Base-by-base conservation (phyloP, 352 stramenopile species). In the Phytophthora parvispora region DNA sequence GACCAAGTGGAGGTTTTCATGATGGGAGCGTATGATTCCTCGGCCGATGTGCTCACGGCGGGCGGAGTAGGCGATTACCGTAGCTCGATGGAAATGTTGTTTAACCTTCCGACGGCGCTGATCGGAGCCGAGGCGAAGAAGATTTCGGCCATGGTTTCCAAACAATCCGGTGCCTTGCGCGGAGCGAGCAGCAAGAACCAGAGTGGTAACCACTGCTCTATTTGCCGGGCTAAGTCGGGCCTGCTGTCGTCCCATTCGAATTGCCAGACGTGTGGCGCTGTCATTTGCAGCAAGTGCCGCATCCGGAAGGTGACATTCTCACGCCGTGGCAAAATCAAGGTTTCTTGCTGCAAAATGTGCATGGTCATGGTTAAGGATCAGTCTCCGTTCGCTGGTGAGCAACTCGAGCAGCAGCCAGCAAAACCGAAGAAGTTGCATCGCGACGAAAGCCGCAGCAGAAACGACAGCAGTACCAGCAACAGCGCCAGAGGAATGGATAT, bases 201-300 rank as follows among this genome's bases (percentile, higher is more conserved):
- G 42, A 84, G 74, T 36, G 67, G 80, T 24, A 82, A 72, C 28
- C 69, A 81, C 60, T 93, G 84, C 71, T 87, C 79, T 6, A 90
- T 93, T 56, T 93, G 84, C 49, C 73, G 80, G 20, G 74, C 81
- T 28, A 93, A 91, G 60, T 72, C 79, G 0, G 72, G 74, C 0
- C 60, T 94, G 32, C 51, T 92, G 53, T 88, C 80, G 12, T 89
- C 78, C 12, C 83, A 88, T 55, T 43, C 80, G 2, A 75, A 72
- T 62, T 90, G 81, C 60, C 78, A 94, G 59, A 86, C 80, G 9
- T 94, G 87, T 40, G 84, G 84, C n/a, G 74, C 70, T 20, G 80
- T 91, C 28, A 88, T 93, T 43, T 94, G 87, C 71, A 84, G 71
- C 58, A 94, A 92, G 67, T 94, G 87, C 58, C 80, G 80, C 8